Evolutionary conservation across 2,329 filamentous ascomycete species (phyloP), one percentile per base, ranked within the genome.

Genomic region (Paecilomyces sp.): DNA sequence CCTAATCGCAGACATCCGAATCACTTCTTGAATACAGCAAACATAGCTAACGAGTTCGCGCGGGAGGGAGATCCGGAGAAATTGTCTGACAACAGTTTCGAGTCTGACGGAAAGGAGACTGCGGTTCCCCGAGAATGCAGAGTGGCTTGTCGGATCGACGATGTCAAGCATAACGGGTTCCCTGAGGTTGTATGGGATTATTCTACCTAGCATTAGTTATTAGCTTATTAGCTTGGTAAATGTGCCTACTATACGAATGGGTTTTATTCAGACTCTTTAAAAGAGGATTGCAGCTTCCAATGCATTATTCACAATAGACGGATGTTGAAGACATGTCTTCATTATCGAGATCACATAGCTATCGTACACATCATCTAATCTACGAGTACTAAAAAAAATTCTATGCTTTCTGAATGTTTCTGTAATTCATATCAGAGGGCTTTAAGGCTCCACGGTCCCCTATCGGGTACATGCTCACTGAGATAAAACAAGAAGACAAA

Each of bases 101-200:
- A 47, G 9, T 1, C 18, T 47, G 41, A 15, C 13, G 22, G 4
- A 25, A 30, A 30, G 3, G 51, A 11, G 4, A 13, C 6, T 11
- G 15, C 13, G 9, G 9, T 53, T 25, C 22, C 28, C 12, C 11
- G 8, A n/a, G 58, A 54, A 56, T 65, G 62, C 56, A 36, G n/a
- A 15, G 52, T 64, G 50, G 56, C 56, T 31, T 65, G 65, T 56
- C 59, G 56, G 24, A 59, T 64, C 33, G 62, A 65, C 51, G 58
- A 61, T 55, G 63, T 65, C n/a, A 50, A 55, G 34, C 57, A 55
- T 3, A 33, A 57, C 18, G 64, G 63, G 1, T 53, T 62, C 6
- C 64, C 64, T 12, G 63, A 66, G 30, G 55, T 64, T 28, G 33
- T 64, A 18, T 64, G 57, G 53, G 53, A 62, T 30, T 52, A 25